A percentile compares a stretch with the other conserved stretches of the same genome.
phyloP scores from a whole-genome alignment of 1,284 basidiomycete genomes.

The Irpex sp. region DNA sequence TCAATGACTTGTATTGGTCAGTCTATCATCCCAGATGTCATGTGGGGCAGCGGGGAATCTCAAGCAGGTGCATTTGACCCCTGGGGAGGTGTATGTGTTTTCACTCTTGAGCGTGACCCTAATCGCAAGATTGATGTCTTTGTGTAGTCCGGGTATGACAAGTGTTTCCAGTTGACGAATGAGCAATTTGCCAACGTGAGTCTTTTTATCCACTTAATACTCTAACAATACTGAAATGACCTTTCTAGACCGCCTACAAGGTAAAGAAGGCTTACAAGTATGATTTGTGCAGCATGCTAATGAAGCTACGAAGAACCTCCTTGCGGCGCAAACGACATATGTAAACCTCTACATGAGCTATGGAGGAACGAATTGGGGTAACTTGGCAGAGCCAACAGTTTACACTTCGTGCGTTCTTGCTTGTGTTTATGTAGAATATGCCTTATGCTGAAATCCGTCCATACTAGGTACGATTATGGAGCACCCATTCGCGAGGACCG shows the following conservation, averaged over 20 bases:
- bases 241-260: constrained; percentile 14
- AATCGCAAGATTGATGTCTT: neutral
- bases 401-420: constrained; percentile 37
- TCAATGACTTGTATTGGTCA: constrained; percentile 23
- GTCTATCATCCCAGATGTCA: constrained; percentile 28
- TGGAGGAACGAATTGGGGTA: constrained; percentile 47
- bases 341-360: constrained; percentile 43
- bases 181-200: constrained; percentile 42
- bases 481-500: constrained; percentile 41
- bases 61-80: constrained; percentile 34
- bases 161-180: constrained; percentile 40
- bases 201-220: neutral
- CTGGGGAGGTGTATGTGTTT: constrained; percentile 19
- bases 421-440: neutral
- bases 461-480: constrained; percentile 24
- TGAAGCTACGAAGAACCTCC: constrained; percentile 29
- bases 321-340: constrained; percentile 34
- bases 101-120: neutral
- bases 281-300: neutral
- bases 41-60: constrained; percentile 33
- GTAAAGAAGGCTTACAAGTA: neutral
- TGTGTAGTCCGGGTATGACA: constrained; percentile 36
- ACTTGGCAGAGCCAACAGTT: constrained; percentile 37
- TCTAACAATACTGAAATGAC: no score
- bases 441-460: neutral